Evolutionary conservation across 2,329 filamentous ascomycete genomes (phyloP).

Genomic region (Microascus cirrosus): DNA sequence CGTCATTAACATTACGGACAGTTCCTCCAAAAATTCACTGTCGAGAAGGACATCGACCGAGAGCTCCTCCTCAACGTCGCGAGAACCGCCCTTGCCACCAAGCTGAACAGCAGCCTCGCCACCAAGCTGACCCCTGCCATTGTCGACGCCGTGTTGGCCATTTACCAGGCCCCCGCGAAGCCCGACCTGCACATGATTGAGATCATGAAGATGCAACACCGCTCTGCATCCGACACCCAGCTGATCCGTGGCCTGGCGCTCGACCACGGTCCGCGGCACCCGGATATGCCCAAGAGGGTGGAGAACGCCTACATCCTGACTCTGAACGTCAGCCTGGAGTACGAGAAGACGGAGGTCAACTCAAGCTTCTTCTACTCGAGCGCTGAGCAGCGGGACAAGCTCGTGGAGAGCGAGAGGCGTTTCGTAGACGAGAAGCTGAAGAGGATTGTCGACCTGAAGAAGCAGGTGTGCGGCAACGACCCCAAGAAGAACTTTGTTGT

Average conservation of each 20-base stretch:
- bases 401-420: slow-evolving; percentile 91
- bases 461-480: slow-evolving; percentile 89
- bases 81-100: slow-evolving; percentile 87
- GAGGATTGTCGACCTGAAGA: slow-evolving; percentile 97
- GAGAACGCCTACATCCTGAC: slow-evolving; percentile 94
- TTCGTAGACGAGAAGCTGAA: slow-evolving; percentile 94
- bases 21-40: slow-evolving; percentile 93
- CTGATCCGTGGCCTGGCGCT: slow-evolving; percentile 86
- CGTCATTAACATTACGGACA: slow-evolving; percentile 20
- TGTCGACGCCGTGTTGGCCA: slow-evolving; percentile 90
- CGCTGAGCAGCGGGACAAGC: slow-evolving; percentile 92
- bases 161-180: slow-evolving; percentile 80
- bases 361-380: slow-evolving; percentile 98
- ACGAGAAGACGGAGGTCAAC: slow-evolving; percentile 99
- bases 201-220: slow-evolving; percentile 99
- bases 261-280: slow-evolving; percentile 91
- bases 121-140: slow-evolving; percentile 89
- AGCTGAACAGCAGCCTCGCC: slow-evolving; percentile 81
- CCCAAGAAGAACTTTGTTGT: slow-evolving; percentile 93
- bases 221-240: slow-evolving; percentile 89
- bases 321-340: slow-evolving; percentile 92
- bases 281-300: slow-evolving; percentile 94
- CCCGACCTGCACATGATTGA: slow-evolving; percentile 98
- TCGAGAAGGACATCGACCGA: slow-evolving; percentile 76
- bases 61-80: slow-evolving; percentile 91